These are phyloP conservation scores for Penicillium sp. DNA, from an alignment of 2,329 filamentous ascomycete genomes.

Conservation along the genomic window DNA sequence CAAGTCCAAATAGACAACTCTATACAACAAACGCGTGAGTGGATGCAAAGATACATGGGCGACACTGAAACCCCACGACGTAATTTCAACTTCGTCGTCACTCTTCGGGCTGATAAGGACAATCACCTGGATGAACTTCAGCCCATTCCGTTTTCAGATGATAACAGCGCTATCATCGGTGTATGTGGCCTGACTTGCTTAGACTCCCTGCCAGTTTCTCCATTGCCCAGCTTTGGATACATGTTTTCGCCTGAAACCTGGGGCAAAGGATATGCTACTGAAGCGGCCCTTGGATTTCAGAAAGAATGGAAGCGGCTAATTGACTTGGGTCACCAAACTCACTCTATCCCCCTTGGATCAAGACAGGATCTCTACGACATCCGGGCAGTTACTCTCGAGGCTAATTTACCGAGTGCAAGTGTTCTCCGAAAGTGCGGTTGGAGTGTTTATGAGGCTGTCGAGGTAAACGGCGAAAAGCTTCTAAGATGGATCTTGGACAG, in stretches of 20 bases:
- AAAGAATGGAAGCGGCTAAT: background rate
- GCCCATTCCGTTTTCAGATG: background rate
- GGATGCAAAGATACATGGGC: background rate
- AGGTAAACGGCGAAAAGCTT: background rate
- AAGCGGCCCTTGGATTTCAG: background rate
- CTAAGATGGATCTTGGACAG: background rate
- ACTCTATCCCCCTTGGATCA: background rate
- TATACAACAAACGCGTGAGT: background rate
- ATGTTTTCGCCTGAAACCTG: background rate
- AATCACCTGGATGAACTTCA: background rate
- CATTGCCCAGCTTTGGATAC: background rate
- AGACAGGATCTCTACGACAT: background rate
- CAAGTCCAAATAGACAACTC: background rate
- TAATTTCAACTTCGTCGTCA: conserved; percentile 3
- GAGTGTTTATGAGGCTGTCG: background rate
- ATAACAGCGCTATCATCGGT: background rate
- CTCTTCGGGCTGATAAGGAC: background rate
- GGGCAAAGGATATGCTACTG: conserved; percentile 4
- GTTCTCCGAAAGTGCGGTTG: conserved; percentile 1
- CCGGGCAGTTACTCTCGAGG: background rate
- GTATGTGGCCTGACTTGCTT: background rate
- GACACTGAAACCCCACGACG: background rate
- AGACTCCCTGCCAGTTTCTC: background rate
- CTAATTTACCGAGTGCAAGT: background rate
- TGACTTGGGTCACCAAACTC: background rate